Evolutionary conservation across 352 stramenopile species (phyloP).

Genomic region (Pythium biforme): DNA sequence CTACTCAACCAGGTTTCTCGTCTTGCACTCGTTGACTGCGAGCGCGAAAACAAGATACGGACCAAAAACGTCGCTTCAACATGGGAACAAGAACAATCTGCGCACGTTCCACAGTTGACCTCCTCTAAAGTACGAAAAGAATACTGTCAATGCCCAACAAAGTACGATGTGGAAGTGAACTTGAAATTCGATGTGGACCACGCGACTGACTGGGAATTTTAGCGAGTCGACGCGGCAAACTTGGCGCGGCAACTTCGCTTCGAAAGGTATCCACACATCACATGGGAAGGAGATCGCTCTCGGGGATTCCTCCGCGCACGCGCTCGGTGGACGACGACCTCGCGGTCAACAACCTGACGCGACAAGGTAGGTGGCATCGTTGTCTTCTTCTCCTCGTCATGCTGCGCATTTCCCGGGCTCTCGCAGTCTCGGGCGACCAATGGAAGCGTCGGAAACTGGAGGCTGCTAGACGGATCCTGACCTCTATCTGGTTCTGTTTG

Average conservation of each 20-base stretch:
- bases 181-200: not conserved
- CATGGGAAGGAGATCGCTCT: constrained; percentile 7
- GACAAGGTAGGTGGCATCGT: constrained; percentile 10
- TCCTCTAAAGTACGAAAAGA: not conserved
- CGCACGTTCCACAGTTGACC: not conserved
- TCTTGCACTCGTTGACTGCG: not conserved
- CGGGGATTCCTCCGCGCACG: not conserved
- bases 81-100: not conserved
- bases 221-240: not conserved
- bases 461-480: not conserved
- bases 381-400: not conserved
- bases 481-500: not conserved
- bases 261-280: constrained; percentile 1
- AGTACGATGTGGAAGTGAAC: not conserved
- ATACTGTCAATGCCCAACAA: not conserved
- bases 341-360: constrained; percentile 14
- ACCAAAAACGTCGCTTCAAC: not conserved
- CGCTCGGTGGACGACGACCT: constrained; percentile 17
- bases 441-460: too few relatives aligned
- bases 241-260: not conserved
- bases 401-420: not conserved
- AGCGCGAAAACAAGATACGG: too few relatives aligned
- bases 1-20: not conserved
- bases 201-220: not conserved
- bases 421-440: too few relatives aligned